Evolutionary conservation across 331 rosid species (phyloP).

Genomic region (Rosa hybrid): DNA sequence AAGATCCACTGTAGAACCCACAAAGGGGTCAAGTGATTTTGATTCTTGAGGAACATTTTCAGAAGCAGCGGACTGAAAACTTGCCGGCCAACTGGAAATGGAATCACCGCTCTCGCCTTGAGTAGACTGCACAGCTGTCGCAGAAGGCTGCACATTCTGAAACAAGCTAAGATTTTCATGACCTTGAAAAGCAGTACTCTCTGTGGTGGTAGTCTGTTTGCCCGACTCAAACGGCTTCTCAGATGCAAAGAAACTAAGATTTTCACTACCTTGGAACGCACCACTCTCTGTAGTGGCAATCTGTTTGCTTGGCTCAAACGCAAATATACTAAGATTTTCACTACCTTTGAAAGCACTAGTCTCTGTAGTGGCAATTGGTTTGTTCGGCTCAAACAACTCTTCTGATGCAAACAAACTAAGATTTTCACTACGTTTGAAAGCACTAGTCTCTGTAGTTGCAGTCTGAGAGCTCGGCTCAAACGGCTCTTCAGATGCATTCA

Average conservation of each 20-base stretch:
- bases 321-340: slow-evolving; percentile 57
- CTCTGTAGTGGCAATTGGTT: background rate
- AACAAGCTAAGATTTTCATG: slow-evolving; percentile 54
- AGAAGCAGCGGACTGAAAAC: slow-evolving; percentile 57
- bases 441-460: slow-evolving; percentile 26
- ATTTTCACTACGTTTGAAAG: slow-evolving; percentile 34
- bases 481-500: slow-evolving; percentile 35
- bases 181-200: slow-evolving; percentile 33
- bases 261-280: slow-evolving; percentile 34
- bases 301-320: background rate
- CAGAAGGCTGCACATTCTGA: slow-evolving; percentile 39
- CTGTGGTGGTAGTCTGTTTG: slow-evolving; percentile 24
- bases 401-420: slow-evolving; percentile 56
- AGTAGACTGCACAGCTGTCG: slow-evolving; percentile 25
- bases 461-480: slow-evolving; percentile 21
- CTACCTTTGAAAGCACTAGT: slow-evolving; percentile 31
- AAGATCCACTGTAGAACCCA: slow-evolving; percentile 45
- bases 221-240: slow-evolving; percentile 31
- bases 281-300: slow-evolving; percentile 1
- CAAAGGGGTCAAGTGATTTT: slow-evolving; percentile 41
- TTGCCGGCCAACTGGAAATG: slow-evolving; percentile 73
- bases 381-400: background rate
- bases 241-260: slow-evolving; percentile 53
- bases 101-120: slow-evolving; percentile 49
- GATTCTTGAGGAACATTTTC: slow-evolving; percentile 38